These are phyloP conservation scores for Pisolithus microcarpus DNA, from an alignment of 768 basidiomycete genomes.

Conservation along the genomic window DNA sequence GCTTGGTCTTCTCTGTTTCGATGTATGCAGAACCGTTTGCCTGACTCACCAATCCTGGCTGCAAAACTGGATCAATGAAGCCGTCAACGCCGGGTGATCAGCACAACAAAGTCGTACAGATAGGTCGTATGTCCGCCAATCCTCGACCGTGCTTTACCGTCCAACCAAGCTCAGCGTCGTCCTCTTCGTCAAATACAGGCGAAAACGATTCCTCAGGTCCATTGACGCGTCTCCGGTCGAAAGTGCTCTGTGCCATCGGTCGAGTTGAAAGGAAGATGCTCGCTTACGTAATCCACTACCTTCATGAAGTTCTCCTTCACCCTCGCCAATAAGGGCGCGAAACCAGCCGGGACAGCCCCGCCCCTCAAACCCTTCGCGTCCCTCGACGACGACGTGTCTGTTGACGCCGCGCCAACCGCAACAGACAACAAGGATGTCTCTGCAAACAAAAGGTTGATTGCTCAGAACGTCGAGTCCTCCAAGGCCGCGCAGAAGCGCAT, in stretches of 20 bases:
- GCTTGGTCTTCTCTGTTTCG: constrained; percentile 85
- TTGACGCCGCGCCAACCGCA: constrained; percentile 43
- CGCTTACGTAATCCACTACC: constrained; percentile 15
- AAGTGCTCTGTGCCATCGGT: constrained; percentile 45
- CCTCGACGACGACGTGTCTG: constrained; percentile 54
- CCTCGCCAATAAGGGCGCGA: constrained; percentile 46
- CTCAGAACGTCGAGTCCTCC: constrained; percentile 54
- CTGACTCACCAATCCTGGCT: constrained; percentile 84
- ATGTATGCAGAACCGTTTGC: constrained; percentile 97
- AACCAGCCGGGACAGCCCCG: constrained; percentile 46
- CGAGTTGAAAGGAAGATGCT: not conserved
- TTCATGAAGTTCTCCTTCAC: constrained; percentile 90
- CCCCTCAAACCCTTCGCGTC: constrained; percentile 55
- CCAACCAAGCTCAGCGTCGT: constrained; percentile 16
- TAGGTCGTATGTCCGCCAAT: constrained; percentile 67
- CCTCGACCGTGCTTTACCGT: constrained; percentile 43
- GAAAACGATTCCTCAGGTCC: constrained; percentile 81
- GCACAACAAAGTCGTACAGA: constrained; percentile 51
- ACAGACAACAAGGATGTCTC: constrained; percentile 34
- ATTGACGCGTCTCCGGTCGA: constrained; percentile 84
- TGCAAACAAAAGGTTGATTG: constrained; percentile 49
- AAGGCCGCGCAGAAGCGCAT: constrained; percentile 65
- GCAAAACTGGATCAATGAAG: constrained; percentile 53
- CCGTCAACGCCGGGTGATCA: constrained; percentile 1
- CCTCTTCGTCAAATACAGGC: constrained; percentile 48